Evolutionary conservation across 2,329 filamentous ascomycete species (phyloP).

Genomic region (Diaporthe helianthi): DNA sequence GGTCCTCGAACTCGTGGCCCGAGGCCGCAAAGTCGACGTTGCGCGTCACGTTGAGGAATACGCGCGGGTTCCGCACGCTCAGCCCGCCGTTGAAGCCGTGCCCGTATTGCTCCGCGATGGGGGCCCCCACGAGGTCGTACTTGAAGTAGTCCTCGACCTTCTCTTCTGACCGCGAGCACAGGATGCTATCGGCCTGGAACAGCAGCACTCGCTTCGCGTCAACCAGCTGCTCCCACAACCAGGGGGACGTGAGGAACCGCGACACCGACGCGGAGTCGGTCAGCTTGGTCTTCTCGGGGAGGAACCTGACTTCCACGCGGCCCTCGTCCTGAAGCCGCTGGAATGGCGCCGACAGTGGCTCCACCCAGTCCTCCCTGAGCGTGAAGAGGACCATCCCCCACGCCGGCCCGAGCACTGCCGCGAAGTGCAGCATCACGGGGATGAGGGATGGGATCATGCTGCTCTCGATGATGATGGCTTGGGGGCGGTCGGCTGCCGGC

Average conservation of each 20-base stretch:
- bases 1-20: conserved; percentile 42
- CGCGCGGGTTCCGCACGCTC: conserved; percentile 42
- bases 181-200: conserved; percentile 46
- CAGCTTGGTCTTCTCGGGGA: conserved; percentile 44
- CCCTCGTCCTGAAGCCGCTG: conserved; percentile 43
- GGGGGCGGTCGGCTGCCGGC: conserved; percentile 21
- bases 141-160: conserved; percentile 43
- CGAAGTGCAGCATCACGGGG: conserved; percentile 40
- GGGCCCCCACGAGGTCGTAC: conserved; percentile 45
- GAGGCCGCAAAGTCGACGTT: conserved; percentile 35
- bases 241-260: conserved; percentile 41
- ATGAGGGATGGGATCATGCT: conserved; percentile 40
- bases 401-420: conserved; percentile 44
- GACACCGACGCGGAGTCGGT: conserved; percentile 43
- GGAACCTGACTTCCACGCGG: conserved; percentile 45
- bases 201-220: conserved; percentile 42
- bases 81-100: conserved; percentile 44
- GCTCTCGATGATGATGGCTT: conserved; percentile 33
- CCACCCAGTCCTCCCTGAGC: conserved; percentile 38
- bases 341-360: conserved; percentile 42
- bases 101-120: conserved; percentile 38
- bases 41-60: conserved; percentile 38
- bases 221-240: conserved; percentile 44
- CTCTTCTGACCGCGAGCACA: conserved; percentile 41
- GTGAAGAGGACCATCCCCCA: conserved; percentile 53